These are phyloP conservation scores for Protomyces inundatus DNA, from an alignment of 1,139 yeast species.

Conservation along the genomic window DNA sequence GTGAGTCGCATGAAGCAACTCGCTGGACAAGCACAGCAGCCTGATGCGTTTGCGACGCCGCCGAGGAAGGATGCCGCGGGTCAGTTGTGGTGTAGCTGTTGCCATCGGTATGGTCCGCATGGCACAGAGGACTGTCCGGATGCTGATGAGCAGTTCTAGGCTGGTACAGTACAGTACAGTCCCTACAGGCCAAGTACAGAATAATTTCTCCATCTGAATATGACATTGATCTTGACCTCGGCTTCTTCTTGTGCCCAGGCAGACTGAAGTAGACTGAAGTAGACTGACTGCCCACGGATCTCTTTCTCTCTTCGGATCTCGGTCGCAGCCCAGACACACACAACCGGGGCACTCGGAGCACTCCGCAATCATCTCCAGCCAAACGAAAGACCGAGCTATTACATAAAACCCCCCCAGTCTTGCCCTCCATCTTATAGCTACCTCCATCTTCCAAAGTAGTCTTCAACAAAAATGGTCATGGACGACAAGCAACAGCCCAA, in stretches of 20 bases:
- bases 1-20: too few species aligned
- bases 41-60: not conserved
- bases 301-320: too few species aligned
- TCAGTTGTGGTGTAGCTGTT: not conserved
- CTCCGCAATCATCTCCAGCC: too few species aligned
- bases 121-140: not conserved
- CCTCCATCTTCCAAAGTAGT: not conserved
- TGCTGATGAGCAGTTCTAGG: not conserved
- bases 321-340: too few species aligned
- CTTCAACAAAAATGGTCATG: not conserved
- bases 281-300: too few species aligned
- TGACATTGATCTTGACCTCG: too few species aligned
- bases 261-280: too few species aligned
- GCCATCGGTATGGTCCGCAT: not conserved
- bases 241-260: too few species aligned
- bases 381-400: not conserved
- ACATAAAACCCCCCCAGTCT: not conserved
- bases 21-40: too few species aligned
- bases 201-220: too few species aligned
- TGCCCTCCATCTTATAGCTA: not conserved
- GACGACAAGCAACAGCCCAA: conserved; percentile 16
- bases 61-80: not conserved
- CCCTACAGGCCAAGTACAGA: not conserved
- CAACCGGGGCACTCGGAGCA: too few species aligned
- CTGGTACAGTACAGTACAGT: not conserved